Base-by-base conservation (phyloP, 352 stramenopile genomes). In the Phytophthora chlamydospora region DNA sequence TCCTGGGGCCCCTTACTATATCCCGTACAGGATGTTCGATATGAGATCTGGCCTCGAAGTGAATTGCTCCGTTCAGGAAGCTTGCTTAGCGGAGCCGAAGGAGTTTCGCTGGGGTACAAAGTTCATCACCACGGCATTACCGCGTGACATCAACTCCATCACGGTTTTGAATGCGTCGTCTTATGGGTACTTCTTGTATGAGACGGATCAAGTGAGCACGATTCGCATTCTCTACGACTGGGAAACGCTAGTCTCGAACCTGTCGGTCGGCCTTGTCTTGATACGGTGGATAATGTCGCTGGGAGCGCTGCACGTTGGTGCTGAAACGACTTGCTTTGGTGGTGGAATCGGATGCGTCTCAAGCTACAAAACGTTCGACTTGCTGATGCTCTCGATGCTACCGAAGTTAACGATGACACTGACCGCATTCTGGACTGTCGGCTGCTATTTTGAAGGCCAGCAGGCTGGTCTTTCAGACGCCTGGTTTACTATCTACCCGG, bases 181-280 rank as follows among this genome's bases (percentile, higher is more conserved):
- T 2, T 66, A 56, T 21, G 71, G 74, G 9, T n/a, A 76, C 16
- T 83, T 72, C 35, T 19, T 60, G 0, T 78, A 62, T 4, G 61
- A 77, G 34, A 27, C 31, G 0, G 19, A 19, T 7, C 24, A 36
- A n/a, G 35, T 31, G 0, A 24, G 17, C 4, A 46, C 48, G 7
- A 38, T 68, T 8, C 12, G 32, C 1, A 71, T 59, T 35, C 24
- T 61, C 0, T 83, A 75, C 36, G 59, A 72, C 35, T 68, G 75
- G 47, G 51, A 73, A 32, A 63, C 50, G 5, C 24, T 73, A 1
- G 66, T 84, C 4, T 62, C 71, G 4, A 81, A 79, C 45, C 11
- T 69, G 0, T 73, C 68, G 1, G 49, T 78, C 9, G 41, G 52
- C 4, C n/a, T 66, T 2, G 24, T 84, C 10, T 16, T 42, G 1